Evolutionary conservation across 768 basidiomycete species (phyloP).

Genomic region (Boletus speciosus): DNA sequence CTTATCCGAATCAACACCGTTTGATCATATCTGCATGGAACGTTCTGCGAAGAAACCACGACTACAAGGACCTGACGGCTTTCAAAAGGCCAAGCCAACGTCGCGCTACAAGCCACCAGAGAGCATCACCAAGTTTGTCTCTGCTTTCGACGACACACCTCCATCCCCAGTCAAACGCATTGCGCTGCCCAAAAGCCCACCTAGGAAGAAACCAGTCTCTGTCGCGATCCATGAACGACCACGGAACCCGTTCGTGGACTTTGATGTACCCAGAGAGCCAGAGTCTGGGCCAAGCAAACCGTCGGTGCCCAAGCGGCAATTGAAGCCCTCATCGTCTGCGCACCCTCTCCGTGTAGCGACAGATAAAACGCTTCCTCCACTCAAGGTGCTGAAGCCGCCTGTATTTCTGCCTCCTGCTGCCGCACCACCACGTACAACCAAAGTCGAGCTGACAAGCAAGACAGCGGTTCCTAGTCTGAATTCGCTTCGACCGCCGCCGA

Average conservation of each 20-base stretch:
- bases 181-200: neutral
- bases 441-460: slow-evolving; percentile 1
- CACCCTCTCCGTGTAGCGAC: slow-evolving; percentile 1
- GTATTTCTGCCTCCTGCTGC: neutral
- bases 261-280: neutral
- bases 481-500: slow-evolving; percentile 7
- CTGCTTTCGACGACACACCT: slow-evolving; percentile 20
- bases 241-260: slow-evolving; percentile 22
- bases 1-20: neutral
- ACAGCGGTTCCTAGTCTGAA: neutral
- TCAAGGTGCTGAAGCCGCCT: slow-evolving; percentile 20
- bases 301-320: slow-evolving; percentile 1
- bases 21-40: slow-evolving; percentile 1
- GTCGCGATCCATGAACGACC: slow-evolving; percentile 9
- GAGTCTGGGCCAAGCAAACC: slow-evolving; percentile 12
- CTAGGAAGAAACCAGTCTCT: slow-evolving; percentile 5
- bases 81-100: slow-evolving; percentile 20
- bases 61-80: slow-evolving; percentile 28
- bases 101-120: slow-evolving; percentile 24
- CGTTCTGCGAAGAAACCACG: slow-evolving; percentile 14
- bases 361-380: neutral
- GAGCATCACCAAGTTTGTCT: slow-evolving; percentile 28
- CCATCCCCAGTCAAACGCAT: neutral
- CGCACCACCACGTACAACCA: neutral
- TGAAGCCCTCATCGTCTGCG: slow-evolving; percentile 6